Evolutionary conservation across 192 early-diverging fungal genomes (phyloP).

Genomic region (Backusella australiensis): DNA sequence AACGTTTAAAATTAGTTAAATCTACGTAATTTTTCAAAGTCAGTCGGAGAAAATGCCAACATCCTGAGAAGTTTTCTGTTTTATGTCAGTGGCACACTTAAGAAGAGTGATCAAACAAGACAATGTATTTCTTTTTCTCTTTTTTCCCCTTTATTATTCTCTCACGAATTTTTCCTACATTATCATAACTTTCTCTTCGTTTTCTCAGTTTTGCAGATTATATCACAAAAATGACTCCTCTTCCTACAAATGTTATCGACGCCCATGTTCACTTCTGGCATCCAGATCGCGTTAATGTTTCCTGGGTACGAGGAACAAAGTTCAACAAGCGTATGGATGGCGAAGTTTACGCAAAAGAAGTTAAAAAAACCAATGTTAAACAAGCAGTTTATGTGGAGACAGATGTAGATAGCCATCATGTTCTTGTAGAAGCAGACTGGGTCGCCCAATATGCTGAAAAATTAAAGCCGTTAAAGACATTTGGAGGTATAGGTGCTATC

Average conservation of each 20-base stretch:
- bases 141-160: neutral
- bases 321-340: slow-evolving; percentile 17
- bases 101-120: neutral
- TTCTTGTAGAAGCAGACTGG: slow-evolving; percentile 32
- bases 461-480: neutral
- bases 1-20: neutral
- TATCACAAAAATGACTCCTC: neutral
- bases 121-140: neutral
- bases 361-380: neutral
- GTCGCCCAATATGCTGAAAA: slow-evolving; percentile 22
- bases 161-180: neutral
- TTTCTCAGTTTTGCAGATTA: neutral
- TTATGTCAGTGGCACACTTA: neutral
- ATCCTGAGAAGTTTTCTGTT: neutral
- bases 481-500: slow-evolving; percentile 30
- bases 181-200: neutral
- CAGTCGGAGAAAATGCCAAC: neutral
- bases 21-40: slow-evolving; percentile 2
- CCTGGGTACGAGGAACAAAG: slow-evolving; percentile 16
- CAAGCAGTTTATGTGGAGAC: slow-evolving; percentile 30
- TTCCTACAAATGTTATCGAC: slow-evolving; percentile 18
- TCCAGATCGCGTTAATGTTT: slow-evolving; percentile 13
- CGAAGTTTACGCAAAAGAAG: neutral
- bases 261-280: slow-evolving; percentile 35
- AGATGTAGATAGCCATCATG: slow-evolving; percentile 23